These are phyloP conservation scores for Yarrowia yakushimensis DNA, from an alignment of 805 yeast species.

Conservation along the genomic window DNA sequence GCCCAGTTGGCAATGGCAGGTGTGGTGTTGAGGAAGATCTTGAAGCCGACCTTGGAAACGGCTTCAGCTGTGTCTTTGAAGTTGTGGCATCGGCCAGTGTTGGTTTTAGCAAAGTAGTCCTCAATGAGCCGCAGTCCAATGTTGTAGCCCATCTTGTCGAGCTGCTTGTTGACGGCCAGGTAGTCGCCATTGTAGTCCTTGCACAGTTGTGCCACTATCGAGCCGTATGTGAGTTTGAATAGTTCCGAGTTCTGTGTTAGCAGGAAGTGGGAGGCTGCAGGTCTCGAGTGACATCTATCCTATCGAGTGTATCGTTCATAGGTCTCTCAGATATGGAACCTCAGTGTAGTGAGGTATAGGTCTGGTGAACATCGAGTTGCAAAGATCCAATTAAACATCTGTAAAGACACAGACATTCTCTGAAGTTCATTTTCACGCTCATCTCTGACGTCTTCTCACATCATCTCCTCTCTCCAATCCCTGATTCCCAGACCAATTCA, in stretches of 20 bases:
- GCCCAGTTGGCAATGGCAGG: slow-evolving; percentile 79
- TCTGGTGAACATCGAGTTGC: too few species aligned
- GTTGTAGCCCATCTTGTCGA: slow-evolving; percentile 92
- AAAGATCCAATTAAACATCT: too few species aligned
- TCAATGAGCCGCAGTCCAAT: slow-evolving; percentile 89
- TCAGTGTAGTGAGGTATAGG: too few species aligned
- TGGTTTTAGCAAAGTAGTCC: slow-evolving; percentile 85
- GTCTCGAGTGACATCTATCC: too few species aligned
- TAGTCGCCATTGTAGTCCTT: slow-evolving; percentile 77
- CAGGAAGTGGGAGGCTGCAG: background rate
- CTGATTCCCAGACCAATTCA: too few species aligned
- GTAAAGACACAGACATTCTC: too few species aligned
- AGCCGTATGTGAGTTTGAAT: slow-evolving; percentile 92
- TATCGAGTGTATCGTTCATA: too few species aligned
- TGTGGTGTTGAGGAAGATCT: slow-evolving; percentile 75
- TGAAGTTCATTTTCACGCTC: too few species aligned
- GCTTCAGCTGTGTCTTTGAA: slow-evolving; percentile 87
- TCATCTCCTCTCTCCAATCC: too few species aligned
- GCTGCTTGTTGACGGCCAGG: slow-evolving; percentile 70
- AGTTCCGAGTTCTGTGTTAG: slow-evolving; percentile 72
- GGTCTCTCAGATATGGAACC: too few species aligned
- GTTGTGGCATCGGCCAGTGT: slow-evolving; percentile 73
- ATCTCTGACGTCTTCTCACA: too few species aligned
- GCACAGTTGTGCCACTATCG: slow-evolving; percentile 87
- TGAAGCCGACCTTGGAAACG: slow-evolving; percentile 82